Base-by-base conservation (phyloP, 2,329 filamentous ascomycete genomes). In the Xylaria sp. region DNA sequence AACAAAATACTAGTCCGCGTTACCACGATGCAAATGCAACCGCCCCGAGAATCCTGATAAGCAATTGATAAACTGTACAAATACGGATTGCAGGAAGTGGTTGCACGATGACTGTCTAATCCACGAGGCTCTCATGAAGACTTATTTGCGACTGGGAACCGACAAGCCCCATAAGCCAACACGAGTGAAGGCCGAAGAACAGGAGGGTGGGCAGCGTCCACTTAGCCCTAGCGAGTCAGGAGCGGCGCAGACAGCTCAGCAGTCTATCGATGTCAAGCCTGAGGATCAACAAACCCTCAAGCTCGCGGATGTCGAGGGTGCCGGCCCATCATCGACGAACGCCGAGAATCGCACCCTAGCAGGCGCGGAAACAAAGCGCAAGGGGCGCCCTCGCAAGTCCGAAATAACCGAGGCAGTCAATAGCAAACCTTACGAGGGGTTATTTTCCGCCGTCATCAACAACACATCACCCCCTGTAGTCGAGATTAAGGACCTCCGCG, bases 91-190 rank as follows among this genome's bases (percentile, higher is more conserved):
- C 76, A 84, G 83, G 61, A 84, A 83, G 63, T 91, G 89, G 89
- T 84, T 91, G 68, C 89, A 91, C 72, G 84, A 88, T 65, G 85
- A 89, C 54, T 91, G 89, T 72, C 81, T 91, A n/a, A 80, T 84
- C 37, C 84, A 88, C 72, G 84, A 87, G 16, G 82, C 85, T 3
- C 81, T 90, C 13, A 78, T 81, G 74, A 81, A 81, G 35, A 84
- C 86, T 0, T 88, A 82, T 74, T 79, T 84, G 35, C 81, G 82
- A 62, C 79, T 89, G 8, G 86, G 87, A 44, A 80, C 78, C 60
- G 82, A 85, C 66, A 86, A 82, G 70, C 85, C 87, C 2, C 85
- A 88, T 72, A 76, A 80, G 48, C 73, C 78, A 13, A 74, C 79
- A 23, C 78, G 79, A 2, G 66, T 78, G 16, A 82, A 82, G 25